Evolutionary conservation across 345 rosid genomes (phyloP).

Genomic region (Passiflora organensis): DNA sequence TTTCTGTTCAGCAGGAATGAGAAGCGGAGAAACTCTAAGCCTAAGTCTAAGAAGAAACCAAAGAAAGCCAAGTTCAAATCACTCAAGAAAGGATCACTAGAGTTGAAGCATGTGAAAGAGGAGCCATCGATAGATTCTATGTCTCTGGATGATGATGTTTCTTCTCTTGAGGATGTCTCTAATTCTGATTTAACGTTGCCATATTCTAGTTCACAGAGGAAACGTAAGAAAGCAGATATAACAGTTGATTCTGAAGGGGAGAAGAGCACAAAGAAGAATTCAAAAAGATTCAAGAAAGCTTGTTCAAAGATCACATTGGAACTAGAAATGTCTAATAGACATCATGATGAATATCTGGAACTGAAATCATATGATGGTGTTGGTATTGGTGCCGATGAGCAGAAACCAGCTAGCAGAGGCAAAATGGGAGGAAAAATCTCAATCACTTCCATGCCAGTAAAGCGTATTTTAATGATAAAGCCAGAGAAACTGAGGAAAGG

Average conservation of each 20-base stretch:
- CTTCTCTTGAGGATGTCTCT: conserved; percentile 39
- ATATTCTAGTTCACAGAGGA: conserved; percentile 40
- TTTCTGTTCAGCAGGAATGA: conserved; percentile 48
- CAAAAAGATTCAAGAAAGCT: conserved; percentile 61
- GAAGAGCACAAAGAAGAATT: conserved; percentile 63
- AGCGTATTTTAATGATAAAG: conserved; percentile 74
- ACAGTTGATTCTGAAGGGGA: conserved; percentile 40
- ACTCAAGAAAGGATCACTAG: conserved; percentile 79
- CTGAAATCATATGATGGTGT: conserved; percentile 30
- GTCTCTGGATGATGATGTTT: conserved; percentile 45
- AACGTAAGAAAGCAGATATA: conserved; percentile 58
- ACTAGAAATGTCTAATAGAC: conserved; percentile 36
- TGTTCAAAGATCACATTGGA: conserved; percentile 26
- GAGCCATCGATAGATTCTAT: conserved; percentile 39
- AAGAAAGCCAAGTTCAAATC: conserved; percentile 94
- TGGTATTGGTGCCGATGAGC: conserved; percentile 75
- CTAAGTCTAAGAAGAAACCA: conserved; percentile 80
- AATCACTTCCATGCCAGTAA: conserved; percentile 74
- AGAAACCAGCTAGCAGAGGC: conserved; percentile 56
- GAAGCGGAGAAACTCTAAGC: conserved; percentile 38
- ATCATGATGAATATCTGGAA: conserved; percentile 38
- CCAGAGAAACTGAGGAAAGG: conserved; percentile 91
- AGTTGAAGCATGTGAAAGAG: conserved; percentile 47
- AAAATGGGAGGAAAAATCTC: conserved; percentile 71
- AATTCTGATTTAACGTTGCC: conserved; percentile 48